Evolutionary conservation across 192 early-diverging fungal species (phyloP).

Genomic region (Lobulomyces angularis): DNA sequence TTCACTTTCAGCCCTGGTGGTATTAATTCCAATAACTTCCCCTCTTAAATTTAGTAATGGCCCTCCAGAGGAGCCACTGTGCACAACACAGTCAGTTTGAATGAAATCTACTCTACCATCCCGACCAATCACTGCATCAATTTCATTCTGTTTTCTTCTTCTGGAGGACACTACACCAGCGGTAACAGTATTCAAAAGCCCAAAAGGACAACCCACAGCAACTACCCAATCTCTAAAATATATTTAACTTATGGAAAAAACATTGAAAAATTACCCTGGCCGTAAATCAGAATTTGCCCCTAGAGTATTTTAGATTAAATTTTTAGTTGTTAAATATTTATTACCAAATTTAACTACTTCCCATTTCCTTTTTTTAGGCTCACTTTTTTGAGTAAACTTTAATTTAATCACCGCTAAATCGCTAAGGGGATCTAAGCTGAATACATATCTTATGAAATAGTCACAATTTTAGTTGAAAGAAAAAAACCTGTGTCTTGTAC

Average conservation of each 20-base stretch:
- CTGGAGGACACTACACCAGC: constrained; percentile 31
- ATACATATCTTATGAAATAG: too few species aligned
- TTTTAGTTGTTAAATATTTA: constrained; percentile 7
- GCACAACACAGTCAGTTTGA: constrained; percentile 41
- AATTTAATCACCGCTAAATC: constrained; percentile 33
- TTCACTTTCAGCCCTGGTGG: constrained; percentile 28
- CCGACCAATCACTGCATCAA: constrained; percentile 19
- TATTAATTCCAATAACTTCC: constrained; percentile 35
- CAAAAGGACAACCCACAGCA: constrained; percentile 38
- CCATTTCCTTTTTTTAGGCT: constrained; percentile 7
- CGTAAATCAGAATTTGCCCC: background rate
- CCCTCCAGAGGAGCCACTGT: constrained; percentile 32
- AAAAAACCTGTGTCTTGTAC: too few species aligned
- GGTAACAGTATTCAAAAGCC: constrained; percentile 36
- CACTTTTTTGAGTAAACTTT: constrained; percentile 1
- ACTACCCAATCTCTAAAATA: constrained; percentile 29
- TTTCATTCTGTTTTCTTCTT: constrained; percentile 18
- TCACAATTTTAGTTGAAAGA: too few species aligned
- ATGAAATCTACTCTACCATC: constrained; percentile 34
- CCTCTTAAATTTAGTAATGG: constrained; percentile 36
- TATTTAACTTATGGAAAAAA: constrained; percentile 3
- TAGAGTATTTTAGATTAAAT: background rate
- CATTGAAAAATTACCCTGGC: background rate
- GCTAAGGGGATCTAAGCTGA: constrained; percentile 23
- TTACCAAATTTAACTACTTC: background rate